Evolutionary conservation across 2,329 filamentous ascomycete genomes (phyloP), one percentile per base, ranked within the genome.

Genomic region (Aspergillus fumigatus): DNA sequence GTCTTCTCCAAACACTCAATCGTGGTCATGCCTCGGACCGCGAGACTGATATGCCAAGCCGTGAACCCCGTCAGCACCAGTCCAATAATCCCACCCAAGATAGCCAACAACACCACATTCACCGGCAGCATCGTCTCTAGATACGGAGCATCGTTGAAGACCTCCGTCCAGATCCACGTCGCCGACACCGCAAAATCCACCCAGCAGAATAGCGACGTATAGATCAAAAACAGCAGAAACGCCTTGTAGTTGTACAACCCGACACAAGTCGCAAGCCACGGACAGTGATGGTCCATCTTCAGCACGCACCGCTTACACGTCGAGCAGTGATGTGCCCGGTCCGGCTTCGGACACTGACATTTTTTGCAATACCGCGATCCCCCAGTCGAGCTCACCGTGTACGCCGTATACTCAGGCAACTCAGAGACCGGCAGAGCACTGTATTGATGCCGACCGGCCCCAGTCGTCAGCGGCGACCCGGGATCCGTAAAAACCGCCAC

Each of bases 231-330:
- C 3, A 97, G 82, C 53, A 99, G 73, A 71, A 99, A 99, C 0
- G 92, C 83, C 77, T 99, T 99, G 81, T 97, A 95, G 76, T 99
- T 99, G 69, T 85, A 86, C 62, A 99, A 79, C 21, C 94, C 94
- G 58, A 99, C 89, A 74, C 94, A 99, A 3, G 91, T 96, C 27
- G 94, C 93, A 51, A 99, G 82, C 94, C 94, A 99, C 17, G 94
- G 94, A 73, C 94, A 99, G 77, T 99, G 94, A 74, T 99, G 94
- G 72, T 99, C 94, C 94, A 99, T 99, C 80, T 99, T 99, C 73
- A 99, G 81, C 26, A 99, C 92, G 73, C 94, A 99, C 68, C 89
- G 88, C 64, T 88, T 86, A 77, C 94, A 99, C 3, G 92, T 95
- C 10, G 91, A 96, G 81, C 94, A 99, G 79, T 99, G 94, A 74